A percentile compares a stretch with the other conserved stretches of the same genome.
Evolutionary conservation across 345 rosid species (phyloP).

Genomic region (Hypericum androsaemum): DNA sequence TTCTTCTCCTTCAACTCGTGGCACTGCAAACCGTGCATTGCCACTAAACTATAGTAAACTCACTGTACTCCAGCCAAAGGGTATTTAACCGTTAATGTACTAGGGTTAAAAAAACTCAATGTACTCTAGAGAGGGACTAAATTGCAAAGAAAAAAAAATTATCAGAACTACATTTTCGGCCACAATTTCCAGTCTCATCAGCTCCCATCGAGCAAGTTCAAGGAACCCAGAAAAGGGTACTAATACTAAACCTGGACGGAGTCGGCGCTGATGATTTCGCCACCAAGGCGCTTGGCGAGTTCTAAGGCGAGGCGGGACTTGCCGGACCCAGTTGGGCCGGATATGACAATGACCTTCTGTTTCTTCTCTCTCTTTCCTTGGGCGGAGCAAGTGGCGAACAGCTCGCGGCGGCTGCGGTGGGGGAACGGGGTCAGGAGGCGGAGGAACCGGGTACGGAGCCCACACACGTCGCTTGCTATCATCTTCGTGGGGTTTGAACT

Average conservation of each 20-base stretch:
- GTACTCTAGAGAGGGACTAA: no score
- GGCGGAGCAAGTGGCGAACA: conserved; percentile 23
- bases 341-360: conserved; percentile 69
- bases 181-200: no score
- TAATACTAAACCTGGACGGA: conserved; percentile 61
- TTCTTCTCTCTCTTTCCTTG: conserved; percentile 14
- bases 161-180: no score
- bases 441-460: conserved; percentile 35
- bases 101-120: no score
- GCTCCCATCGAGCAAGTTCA: background rate
- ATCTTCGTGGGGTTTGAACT: conserved; percentile 10
- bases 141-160: no score
- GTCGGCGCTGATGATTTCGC: conserved; percentile 95
- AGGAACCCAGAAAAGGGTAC: background rate
- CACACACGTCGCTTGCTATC: conserved; percentile 32
- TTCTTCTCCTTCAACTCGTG: no score
- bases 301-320: conserved; percentile 78
- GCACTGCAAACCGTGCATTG: no score
- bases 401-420: conserved; percentile 23
- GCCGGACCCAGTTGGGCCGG: conserved; percentile 92
- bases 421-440: conserved; percentile 23
- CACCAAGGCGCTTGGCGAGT: conserved; percentile 82
- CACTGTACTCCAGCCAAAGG: no score
- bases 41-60: no score
- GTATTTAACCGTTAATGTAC: no score